Conservation (phyloP, 495 filamentous ascomycete genomes). For the Xylaria scruposa region DNA sequence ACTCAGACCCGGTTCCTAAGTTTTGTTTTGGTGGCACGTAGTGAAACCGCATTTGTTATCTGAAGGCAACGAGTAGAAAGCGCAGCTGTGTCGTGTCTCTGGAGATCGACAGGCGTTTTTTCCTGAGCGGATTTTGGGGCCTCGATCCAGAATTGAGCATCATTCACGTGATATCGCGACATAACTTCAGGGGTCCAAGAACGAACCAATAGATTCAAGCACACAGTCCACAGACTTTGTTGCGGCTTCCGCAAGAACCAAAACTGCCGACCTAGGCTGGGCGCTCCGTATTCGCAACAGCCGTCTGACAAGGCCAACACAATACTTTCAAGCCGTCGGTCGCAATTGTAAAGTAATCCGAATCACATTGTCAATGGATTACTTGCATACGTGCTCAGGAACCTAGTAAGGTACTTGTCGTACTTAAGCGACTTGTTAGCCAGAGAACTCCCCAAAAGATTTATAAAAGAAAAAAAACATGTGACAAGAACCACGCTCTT, state of each 20-base stretch:
- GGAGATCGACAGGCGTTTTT: not conserved
- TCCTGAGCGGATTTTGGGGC: not conserved
- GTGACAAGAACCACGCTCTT: no score
- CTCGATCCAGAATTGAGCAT: constrained; percentile 33
- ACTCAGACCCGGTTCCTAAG: not conserved
- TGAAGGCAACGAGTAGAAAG: no score
- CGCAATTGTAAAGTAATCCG: not conserved
- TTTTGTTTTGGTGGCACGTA: not conserved
- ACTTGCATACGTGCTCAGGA: no score
- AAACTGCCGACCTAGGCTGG: not conserved
- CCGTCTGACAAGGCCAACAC: not conserved
- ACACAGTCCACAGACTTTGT: not conserved
- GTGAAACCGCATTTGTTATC: not conserved
- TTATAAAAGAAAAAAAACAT: no score
- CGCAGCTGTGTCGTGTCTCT: not conserved
- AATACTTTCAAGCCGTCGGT: not conserved
- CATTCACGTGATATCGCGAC: constrained; percentile 36
- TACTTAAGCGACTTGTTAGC: no score
- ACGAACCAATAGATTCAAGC: not conserved
- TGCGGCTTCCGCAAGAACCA: constrained; percentile 15
- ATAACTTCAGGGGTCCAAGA: constrained; percentile 8
- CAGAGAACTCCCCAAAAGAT: no score
- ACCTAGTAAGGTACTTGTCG: no score
- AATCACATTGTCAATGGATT: not conserved
- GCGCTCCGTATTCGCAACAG: not conserved